Conservation (phyloP, 257 asterid species). For the Petunia secreta region DNA sequence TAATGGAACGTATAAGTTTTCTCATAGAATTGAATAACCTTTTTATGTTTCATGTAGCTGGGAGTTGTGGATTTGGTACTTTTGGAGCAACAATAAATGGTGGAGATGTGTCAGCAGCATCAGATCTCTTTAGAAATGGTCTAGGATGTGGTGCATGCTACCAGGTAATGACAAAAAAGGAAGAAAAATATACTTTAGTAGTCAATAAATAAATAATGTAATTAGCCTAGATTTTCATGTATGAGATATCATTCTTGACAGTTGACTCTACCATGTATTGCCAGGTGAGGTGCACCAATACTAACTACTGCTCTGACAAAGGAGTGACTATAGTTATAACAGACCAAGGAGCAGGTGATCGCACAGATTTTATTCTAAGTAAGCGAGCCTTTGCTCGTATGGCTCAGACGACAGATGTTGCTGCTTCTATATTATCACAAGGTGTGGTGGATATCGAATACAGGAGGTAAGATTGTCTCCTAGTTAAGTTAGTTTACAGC, state of each 20-base stretch:
- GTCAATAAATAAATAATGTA: background rate
- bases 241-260: background rate
- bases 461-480: conserved; percentile 46
- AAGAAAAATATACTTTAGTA: background rate
- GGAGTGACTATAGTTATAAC: conserved; percentile 72
- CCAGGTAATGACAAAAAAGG: conserved; percentile 50
- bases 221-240: background rate
- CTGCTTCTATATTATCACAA: conserved; percentile 56
- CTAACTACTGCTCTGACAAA: conserved; percentile 62
- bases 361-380: conserved; percentile 80
- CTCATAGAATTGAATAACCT: background rate
- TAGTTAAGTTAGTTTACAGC: background rate
- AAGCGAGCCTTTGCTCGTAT: conserved; percentile 61
- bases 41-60: conserved; percentile 52
- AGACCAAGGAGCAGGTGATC: conserved; percentile 65
- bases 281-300: conserved; percentile 75
- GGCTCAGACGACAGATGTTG: conserved; percentile 73
- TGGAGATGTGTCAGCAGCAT: conserved; percentile 82
- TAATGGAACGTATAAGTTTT: background rate
- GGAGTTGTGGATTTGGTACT: conserved; percentile 70
- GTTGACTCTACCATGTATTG: background rate
- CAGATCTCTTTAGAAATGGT: conserved; percentile 70
- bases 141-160: conserved; percentile 87
- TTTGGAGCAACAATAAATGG: conserved; percentile 75
- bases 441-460: conserved; percentile 71